Evolutionary conservation across 805 yeast genomes (phyloP).

Genomic region (Wickerhamiella siamensis): DNA sequence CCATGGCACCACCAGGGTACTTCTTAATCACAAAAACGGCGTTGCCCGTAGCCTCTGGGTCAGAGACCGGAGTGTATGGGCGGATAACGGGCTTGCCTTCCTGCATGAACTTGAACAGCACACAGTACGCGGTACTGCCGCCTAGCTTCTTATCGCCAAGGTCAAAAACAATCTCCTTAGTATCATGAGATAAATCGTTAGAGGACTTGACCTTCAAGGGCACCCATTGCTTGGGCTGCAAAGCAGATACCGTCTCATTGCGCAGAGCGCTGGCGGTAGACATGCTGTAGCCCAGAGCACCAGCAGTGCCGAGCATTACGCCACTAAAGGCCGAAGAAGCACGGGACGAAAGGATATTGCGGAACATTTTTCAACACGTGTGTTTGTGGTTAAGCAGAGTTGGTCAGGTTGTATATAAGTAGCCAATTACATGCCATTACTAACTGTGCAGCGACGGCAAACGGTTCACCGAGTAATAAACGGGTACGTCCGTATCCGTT

Average conservation of each 20-base stretch:
- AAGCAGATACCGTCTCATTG: slow-evolving; percentile 15
- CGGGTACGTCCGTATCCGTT: too few relatives aligned
- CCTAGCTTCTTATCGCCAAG: slow-evolving; percentile 67
- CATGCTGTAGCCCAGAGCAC: slow-evolving; percentile 25
- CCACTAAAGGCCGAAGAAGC: slow-evolving; percentile 20
- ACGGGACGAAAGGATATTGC: slow-evolving; percentile 5
- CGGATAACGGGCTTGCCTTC: slow-evolving; percentile 81
- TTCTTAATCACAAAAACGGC: slow-evolving; percentile 72
- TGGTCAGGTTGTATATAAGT: not conserved
- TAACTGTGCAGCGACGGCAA: not conserved
- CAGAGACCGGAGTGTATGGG: slow-evolving; percentile 70
- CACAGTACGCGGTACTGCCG: slow-evolving; percentile 59
- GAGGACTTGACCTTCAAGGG: slow-evolving; percentile 14
- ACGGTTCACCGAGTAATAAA: too few relatives aligned
- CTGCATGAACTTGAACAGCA: slow-evolving; percentile 72
- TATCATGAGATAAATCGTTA: slow-evolving; percentile 21
- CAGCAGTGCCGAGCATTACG: slow-evolving; percentile 34
- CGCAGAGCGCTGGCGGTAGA: slow-evolving; percentile 21
- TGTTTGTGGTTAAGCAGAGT: not conserved
- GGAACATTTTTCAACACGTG: slow-evolving; percentile 4
- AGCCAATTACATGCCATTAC: not conserved
- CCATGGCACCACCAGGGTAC: slow-evolving; percentile 75
- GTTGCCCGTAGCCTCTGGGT: slow-evolving; percentile 51
- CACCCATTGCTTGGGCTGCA: slow-evolving; percentile 25
- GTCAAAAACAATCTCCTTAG: slow-evolving; percentile 57